Evolutionary conservation across 768 basidiomycete species (phyloP).

Genomic region (Rhodosporidiobolus odoratus): DNA sequence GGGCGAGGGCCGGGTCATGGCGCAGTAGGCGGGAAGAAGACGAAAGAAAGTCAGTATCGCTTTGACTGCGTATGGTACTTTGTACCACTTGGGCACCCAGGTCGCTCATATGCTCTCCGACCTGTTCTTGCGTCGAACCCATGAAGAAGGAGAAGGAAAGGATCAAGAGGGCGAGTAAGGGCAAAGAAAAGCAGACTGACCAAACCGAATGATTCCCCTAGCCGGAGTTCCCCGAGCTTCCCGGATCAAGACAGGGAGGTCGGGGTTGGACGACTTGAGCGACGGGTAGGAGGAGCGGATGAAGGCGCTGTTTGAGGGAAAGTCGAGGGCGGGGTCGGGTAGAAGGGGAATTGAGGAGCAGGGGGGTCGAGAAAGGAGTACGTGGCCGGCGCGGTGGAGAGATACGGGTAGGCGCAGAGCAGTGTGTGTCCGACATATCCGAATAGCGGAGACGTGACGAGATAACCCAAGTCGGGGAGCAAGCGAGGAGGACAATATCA

Average conservation of each 20-base stretch:
- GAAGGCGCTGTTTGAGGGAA: conserved; percentile 37
- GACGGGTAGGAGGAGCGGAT: conserved; percentile 38
- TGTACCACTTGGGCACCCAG: too few species aligned
- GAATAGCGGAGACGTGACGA: too few species aligned
- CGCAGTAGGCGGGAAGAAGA: neutral
- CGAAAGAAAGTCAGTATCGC: neutral
- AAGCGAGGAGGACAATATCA: too few species aligned
- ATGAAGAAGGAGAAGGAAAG: neutral
- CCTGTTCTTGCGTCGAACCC: too few species aligned
- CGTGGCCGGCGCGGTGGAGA: neutral
- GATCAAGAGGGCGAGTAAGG: neutral
- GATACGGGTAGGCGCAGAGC: neutral
- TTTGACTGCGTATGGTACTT: too few species aligned
- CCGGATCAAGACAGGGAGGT: conserved; percentile 42
- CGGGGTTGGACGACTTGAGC: conserved; percentile 42
- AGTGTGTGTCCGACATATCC: too few species aligned
- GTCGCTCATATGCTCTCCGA: too few species aligned
- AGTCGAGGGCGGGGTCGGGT: neutral
- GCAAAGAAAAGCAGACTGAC: conserved; percentile 26
- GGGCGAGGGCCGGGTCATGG: too few species aligned
- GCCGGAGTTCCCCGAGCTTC: conserved; percentile 42
- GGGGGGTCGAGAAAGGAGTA: neutral
- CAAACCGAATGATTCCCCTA: conserved; percentile 41
- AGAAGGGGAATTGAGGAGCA: neutral
- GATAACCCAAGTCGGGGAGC: too few species aligned